Percentiles rank a stretch among this genome's conserved stretches.
Conservation (phyloP, 2,329 filamentous ascomycete genomes). For the Dactylonectria estremocensis region DNA sequence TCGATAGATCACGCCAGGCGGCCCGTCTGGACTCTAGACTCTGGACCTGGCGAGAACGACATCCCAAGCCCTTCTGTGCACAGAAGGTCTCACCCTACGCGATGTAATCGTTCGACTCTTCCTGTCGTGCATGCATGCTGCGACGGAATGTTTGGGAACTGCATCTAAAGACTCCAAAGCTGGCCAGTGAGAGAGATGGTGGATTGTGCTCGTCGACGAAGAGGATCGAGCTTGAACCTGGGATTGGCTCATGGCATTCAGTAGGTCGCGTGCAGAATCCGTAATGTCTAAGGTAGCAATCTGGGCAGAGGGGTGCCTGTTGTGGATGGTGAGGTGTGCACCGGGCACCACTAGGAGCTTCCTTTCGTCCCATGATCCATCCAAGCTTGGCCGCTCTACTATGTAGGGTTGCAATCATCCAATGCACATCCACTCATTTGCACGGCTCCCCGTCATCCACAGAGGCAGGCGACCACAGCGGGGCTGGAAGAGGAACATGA, state of each 20-base stretch:
- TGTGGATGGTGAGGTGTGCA: constrained; percentile 12
- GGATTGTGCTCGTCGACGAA: constrained; percentile 5
- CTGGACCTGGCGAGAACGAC: constrained; percentile 26
- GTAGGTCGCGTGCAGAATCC: constrained; percentile 29
- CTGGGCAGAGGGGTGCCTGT: constrained; percentile 12
- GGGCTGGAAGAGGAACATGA: constrained; percentile 1
- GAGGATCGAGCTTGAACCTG: background rate
- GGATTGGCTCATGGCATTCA: constrained; percentile 11
- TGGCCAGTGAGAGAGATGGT: background rate
- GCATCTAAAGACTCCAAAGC: background rate
- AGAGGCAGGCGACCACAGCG: constrained; percentile 19
- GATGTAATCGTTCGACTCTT: constrained; percentile 7
- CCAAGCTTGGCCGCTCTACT: background rate
- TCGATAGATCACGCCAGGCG: constrained; percentile 34
- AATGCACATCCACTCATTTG: constrained; percentile 29
- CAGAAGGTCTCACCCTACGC: constrained; percentile 31
- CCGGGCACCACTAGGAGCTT: background rate
- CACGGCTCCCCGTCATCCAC: constrained; percentile 27
- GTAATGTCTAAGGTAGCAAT: constrained; percentile 24
- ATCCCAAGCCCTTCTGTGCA: constrained; percentile 27
- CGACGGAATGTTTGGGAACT: constrained; percentile 7
- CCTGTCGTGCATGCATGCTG: constrained; percentile 2
- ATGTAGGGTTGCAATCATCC: constrained; percentile 19
- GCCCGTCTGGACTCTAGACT: constrained; percentile 16
- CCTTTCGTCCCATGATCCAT: constrained; percentile 6